Evolutionary conservation across 139 green algal genomes (phyloP), one percentile per base, ranked within the genome.

Genomic region (Micractinium sp.): DNA sequence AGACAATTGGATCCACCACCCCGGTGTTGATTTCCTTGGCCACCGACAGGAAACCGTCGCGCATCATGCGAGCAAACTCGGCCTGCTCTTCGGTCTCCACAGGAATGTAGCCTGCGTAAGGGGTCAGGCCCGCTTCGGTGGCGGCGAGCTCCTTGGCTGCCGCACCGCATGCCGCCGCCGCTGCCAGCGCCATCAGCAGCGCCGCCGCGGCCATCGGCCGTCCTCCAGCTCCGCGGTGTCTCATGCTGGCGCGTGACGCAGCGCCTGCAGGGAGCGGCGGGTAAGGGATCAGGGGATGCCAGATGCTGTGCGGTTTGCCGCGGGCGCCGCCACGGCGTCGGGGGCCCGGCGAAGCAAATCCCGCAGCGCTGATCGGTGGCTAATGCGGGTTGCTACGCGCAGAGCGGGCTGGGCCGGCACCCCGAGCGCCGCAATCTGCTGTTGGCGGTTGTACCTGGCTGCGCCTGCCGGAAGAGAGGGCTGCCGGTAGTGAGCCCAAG

Each of bases 21-120:
- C 83, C 83, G 3, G 67, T 81, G 25, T 25, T 27, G 36, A 87
- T 80, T 31, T 87, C 83, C 25, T 69, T 14, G 41, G 83, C 83
- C 29, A 87, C 67, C 38, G 73, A 75, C 67, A 67, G 38, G 35
- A 87, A 79, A 25, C 38, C 83, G 2, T 66, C 16, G 33, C 63
- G 38, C 41, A 87, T 81, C 3, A 75, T 87, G 36, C 20, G 31
- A 0, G 67, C 83, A 36, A 80, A 35, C 35, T 56, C 38, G 15
- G 56, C 83, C 25, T 87, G 38, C 20, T n/a, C 67, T 0, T 66
- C 73, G 27, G 14, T 87, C 7, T 69, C 25, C 66, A 63, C 27
- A 20, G 67, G 83, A 0, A 79, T 61, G 29, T 23, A 41, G 38
- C 74, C 74, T 9, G 39, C 18, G 33, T 53, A 41, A 9, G 33